Percentiles rank a stretch among this genome's conserved stretches.
phyloP scores from a whole-genome alignment of 257 asterid species.

The Ilex asprella region DNA sequence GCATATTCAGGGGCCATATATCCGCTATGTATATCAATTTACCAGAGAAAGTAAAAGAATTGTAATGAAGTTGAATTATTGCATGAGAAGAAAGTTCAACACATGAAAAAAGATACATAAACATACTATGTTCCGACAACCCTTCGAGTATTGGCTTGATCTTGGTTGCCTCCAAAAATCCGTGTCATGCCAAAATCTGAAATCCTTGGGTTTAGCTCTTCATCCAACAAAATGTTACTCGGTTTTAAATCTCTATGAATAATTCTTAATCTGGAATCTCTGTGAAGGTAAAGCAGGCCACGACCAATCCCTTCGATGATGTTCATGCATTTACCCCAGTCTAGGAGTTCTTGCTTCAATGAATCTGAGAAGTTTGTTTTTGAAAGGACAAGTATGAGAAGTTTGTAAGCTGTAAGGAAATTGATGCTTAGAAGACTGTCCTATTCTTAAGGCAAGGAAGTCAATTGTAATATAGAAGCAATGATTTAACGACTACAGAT shows the following conservation, averaged over 20 bases:
- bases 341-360: conserved; percentile 14
- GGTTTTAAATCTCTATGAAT: conserved; percentile 65
- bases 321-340: conserved; percentile 43
- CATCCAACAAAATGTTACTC: conserved; percentile 54
- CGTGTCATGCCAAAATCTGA: conserved; percentile 70
- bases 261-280: conserved; percentile 55
- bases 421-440: not conserved
- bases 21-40: conserved; percentile 30
- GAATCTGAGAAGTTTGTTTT: conserved; percentile 3
- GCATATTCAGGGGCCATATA: conserved; percentile 76
- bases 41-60: not conserved
- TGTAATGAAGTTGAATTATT: not conserved
- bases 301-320: conserved; percentile 56
- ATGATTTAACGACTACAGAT: not conserved
- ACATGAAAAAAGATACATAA: not conserved
- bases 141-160: conserved; percentile 44
- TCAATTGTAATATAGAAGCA: not conserved
- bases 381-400: not conserved
- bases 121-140: conserved; percentile 76
- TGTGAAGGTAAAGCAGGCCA: conserved; percentile 65
- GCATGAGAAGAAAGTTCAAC: not conserved
- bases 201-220: conserved; percentile 47
- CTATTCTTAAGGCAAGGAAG: no score
- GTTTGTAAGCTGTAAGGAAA: not conserved
- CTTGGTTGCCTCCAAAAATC: conserved; percentile 46